phyloP scores from a whole-genome alignment of 805 yeast species.

The Cephaloascus albidus region DNA sequence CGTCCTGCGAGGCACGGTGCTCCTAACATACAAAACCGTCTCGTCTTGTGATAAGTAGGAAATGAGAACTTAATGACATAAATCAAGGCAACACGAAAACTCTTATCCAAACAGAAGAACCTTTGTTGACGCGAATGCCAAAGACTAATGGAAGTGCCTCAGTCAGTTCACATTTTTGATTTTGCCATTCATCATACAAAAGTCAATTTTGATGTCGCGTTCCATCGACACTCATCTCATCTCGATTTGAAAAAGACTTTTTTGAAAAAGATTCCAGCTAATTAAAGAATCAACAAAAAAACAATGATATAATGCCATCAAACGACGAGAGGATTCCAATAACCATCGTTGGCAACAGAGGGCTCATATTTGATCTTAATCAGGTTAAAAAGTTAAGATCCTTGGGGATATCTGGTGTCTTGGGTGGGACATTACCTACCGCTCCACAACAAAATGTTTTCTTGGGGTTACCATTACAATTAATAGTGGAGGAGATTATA shows the following conservation, averaged over 20 bases:
- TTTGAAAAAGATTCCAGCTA: too few relatives aligned
- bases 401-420: conserved; percentile 63
- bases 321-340: conserved; percentile 13
- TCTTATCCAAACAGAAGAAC: too few relatives aligned
- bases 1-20: too few relatives aligned
- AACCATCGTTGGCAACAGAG: conserved; percentile 28
- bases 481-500: conserved; percentile 63
- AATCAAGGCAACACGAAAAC: too few relatives aligned
- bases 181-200: not conserved
- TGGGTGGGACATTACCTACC: conserved; percentile 75
- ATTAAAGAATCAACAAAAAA: too few relatives aligned
- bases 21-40: too few relatives aligned
- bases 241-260: too few relatives aligned
- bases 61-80: too few relatives aligned
- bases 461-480: conserved; percentile 71
- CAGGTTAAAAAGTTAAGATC: conserved; percentile 46
- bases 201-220: not conserved
- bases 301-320: not conserved
- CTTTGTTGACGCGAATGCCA: too few relatives aligned
- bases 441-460: conserved; percentile 95
- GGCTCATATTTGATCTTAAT: conserved; percentile 50
- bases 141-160: too few relatives aligned
- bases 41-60: too few relatives aligned
- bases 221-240: too few relatives aligned
- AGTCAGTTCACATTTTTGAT: not conserved